A percentile compares a stretch with the other conserved stretches of the same genome.
Evolutionary conservation across 768 basidiomycete genomes (phyloP).

Genomic region (Lactarius psammicola): DNA sequence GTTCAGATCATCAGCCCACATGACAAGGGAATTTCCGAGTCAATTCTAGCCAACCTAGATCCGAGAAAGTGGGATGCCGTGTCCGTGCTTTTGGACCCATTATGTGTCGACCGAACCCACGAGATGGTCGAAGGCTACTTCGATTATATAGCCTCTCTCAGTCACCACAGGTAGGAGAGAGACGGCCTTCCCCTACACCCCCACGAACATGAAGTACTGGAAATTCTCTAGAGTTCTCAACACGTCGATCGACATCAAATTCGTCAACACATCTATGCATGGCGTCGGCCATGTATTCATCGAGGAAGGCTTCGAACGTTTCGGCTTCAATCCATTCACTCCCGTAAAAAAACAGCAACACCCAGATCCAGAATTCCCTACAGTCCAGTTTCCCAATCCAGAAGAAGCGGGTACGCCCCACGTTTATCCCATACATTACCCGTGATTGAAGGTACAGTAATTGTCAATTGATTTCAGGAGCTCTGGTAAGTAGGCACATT

Average conservation of each 20-base stretch:
- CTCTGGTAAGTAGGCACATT: constrained; percentile 27
- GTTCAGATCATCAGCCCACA: constrained; percentile 80
- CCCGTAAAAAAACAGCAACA: constrained; percentile 63
- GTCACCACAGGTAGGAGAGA: constrained; percentile 22
- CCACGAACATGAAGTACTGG: neutral
- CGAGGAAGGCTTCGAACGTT: constrained; percentile 52
- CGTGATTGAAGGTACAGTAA: neutral
- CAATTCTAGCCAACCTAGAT: constrained; percentile 61
- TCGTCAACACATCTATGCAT: constrained; percentile 90
- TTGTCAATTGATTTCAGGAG: constrained; percentile 25
- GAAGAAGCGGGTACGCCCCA: constrained; percentile 72
- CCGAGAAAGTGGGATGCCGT: constrained; percentile 47
- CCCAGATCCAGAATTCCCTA: constrained; percentile 85
- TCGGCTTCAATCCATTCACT: constrained; percentile 57
- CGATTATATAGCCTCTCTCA: constrained; percentile 37
- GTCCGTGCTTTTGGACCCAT: constrained; percentile 40
- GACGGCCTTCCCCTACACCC: neutral
- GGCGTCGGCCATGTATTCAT: constrained; percentile 77
- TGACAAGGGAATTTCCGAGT: constrained; percentile 68
- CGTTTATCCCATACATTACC: neutral
- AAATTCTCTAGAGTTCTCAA: constrained; percentile 40
- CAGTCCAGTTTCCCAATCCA: constrained; percentile 84
- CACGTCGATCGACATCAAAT: constrained; percentile 44
- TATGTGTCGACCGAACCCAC: constrained; percentile 56
- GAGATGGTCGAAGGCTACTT: constrained; percentile 63